A percentile compares a stretch with the other conserved stretches of the same genome.
These are phyloP conservation scores for Lavandula angustifolia DNA, from an alignment of 257 asterid species.

Conservation along the genomic window DNA sequence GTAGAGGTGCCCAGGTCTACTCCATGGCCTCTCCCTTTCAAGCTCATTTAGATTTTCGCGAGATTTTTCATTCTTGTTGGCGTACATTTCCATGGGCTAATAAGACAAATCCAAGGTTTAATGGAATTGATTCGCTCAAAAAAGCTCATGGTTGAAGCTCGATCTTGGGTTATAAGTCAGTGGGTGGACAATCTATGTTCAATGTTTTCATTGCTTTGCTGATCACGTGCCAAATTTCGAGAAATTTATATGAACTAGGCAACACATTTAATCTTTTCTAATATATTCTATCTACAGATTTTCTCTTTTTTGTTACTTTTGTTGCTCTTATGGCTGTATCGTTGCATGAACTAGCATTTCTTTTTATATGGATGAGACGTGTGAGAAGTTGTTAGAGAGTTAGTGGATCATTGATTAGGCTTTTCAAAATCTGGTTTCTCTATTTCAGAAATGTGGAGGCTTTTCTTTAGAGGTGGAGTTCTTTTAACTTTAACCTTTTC, in stretches of 20 bases:
- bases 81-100: constrained; percentile 20
- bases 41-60: constrained; percentile 48
- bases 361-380: neutral
- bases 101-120: constrained; percentile 19
- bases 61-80: constrained; percentile 12
- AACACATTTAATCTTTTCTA: neutral
- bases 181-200: neutral
- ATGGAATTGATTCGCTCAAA: constrained; percentile 18
- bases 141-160: constrained; percentile 18
- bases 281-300: neutral
- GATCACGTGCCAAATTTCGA: neutral
- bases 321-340: neutral
- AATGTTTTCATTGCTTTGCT: constrained; percentile 18
- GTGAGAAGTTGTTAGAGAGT: neutral
- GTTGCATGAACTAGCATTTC: neutral
- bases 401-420: neutral
- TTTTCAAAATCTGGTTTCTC: neutral
- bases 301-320: neutral
- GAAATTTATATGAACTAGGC: neutral
- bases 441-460: neutral
- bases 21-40: constrained; percentile 96
- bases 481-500: neutral
- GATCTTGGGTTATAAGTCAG: constrained; percentile 20
- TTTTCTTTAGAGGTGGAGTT: neutral
- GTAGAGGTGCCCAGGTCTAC: constrained; percentile 88